Evolutionary conservation across 1,139 yeast genomes (phyloP), one percentile per base, ranked within the genome.

Genomic region (Zygosaccharomyces sapae): DNA sequence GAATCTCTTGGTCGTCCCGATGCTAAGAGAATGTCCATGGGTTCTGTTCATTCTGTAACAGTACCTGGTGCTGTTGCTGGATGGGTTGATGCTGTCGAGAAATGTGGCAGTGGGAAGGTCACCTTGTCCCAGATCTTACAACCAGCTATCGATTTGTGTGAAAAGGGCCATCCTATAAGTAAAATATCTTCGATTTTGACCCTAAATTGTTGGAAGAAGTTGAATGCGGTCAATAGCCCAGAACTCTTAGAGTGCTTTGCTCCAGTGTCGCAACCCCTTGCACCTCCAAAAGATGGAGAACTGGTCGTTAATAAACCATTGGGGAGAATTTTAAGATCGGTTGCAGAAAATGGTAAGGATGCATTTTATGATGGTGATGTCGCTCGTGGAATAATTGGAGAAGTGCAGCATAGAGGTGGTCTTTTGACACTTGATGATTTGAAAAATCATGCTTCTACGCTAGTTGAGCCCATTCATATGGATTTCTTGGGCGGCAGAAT

Each of bases 51-150:
- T 52, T 68, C 83, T 0, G 78, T 81, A 7, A 83, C 83, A 38
- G 87, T 84, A 13, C 92, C 92, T 0, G 94, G 94, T 4, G 84
- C 87, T 1, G 75, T 83, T 42, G 86, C 86, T 5, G 90, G 86
- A 1, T 85, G 92, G 92, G 63, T 73, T 42, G 92, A 86, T 63
- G 78, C 87, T 1, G 68, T 75, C 41, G 79, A 76, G 37, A 68
- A 68, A 50, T 86, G 90, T 88, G 95, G 95, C 1, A 80, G 86
- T 34, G 84, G 86, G 1, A 79, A 78, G 8, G 79, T 86, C 12
- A 58, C 79, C 0, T 67, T 86, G 57, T 76, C 63, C 3, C 81
- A 85, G 50, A 71, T 84, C 30, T 69, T 85, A 34, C 73, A 73
- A 47, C 92, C 95, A 1, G 90, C 92, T 0, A 81, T 83, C 47